A percentile compares a stretch with the other conserved stretches of the same genome.
These are phyloP conservation scores for Breviolum minutum DNA, from an alignment of 73 alveolate genomes.

Conservation along the genomic window DNA sequence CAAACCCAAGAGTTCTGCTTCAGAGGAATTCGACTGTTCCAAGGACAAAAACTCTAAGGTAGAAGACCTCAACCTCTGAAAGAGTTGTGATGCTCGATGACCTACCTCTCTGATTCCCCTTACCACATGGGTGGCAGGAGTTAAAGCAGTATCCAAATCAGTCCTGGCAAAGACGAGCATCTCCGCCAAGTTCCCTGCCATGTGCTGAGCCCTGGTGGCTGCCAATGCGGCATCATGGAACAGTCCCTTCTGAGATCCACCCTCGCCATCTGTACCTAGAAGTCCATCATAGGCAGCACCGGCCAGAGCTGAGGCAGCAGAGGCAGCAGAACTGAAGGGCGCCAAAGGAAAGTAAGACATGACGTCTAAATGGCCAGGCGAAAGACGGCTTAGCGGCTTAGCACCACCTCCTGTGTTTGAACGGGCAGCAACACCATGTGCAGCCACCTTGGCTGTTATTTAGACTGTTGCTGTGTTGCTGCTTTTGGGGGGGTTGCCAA, in stretches of 20 bases:
- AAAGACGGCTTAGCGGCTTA: too few species aligned
- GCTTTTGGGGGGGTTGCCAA: too few species aligned
- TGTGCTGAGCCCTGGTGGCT: constrained; percentile 38
- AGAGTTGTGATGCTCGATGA: background rate
- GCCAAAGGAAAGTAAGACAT: background rate
- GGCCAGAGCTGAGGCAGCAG: constrained; percentile 5
- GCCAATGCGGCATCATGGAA: constrained; percentile 14
- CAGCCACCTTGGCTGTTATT: too few species aligned
- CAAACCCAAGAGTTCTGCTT: constrained; percentile 29
- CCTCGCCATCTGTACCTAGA: background rate
- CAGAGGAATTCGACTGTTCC: background rate
- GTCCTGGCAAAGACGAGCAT: constrained; percentile 39
- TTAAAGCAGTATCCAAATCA: constrained; percentile 17
- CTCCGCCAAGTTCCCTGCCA: constrained; percentile 32
- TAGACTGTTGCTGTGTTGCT: too few species aligned
- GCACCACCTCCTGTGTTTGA: too few species aligned
- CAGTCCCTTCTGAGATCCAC: background rate
- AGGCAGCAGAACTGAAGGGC: constrained; percentile 32
- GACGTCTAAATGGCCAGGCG: too few species aligned
- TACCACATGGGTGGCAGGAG: constrained; percentile 44
- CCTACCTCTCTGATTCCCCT: constrained; percentile 60
- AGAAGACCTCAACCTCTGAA: constrained; percentile 44
- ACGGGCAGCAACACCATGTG: too few species aligned
- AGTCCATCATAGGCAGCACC: constrained; percentile 34
- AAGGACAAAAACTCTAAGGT: constrained; percentile 29